Evolutionary conservation across 441 rosid species (phyloP).

Genomic region (Populus hybrid): DNA sequence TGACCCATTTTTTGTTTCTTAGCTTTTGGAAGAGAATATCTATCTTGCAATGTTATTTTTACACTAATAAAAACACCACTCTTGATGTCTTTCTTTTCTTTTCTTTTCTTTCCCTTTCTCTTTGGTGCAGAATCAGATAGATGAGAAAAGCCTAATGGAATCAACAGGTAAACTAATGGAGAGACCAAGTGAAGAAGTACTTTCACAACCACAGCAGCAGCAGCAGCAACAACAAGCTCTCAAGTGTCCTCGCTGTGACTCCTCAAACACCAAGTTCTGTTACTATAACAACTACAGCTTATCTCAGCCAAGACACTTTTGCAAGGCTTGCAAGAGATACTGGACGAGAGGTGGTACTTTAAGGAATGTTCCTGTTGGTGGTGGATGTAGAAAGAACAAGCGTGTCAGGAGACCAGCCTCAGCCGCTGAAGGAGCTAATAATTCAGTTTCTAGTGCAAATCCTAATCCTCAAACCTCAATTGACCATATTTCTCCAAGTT

Average conservation of each 20-base stretch:
- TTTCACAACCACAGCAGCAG: constrained; percentile 15
- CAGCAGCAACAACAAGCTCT: constrained; percentile 44
- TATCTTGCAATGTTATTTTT: constrained; percentile 29
- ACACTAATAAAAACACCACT: constrained; percentile 25
- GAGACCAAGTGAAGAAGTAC: constrained; percentile 31
- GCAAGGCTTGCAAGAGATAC: constrained; percentile 72
- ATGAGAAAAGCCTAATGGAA: constrained; percentile 45
- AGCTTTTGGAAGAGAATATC: constrained; percentile 60
- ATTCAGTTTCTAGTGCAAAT: constrained; percentile 29
- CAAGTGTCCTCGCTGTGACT: constrained; percentile 67
- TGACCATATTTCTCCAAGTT: constrained; percentile 33
- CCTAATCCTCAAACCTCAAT: constrained; percentile 34
- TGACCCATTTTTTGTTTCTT: constrained; percentile 61
- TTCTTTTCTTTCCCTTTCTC: constrained; percentile 6
- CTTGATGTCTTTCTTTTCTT: constrained; percentile 23
- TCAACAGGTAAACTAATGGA: constrained; percentile 46
- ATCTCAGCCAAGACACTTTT: constrained; percentile 68
- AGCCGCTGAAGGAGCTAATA: constrained; percentile 17
- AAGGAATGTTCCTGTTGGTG: constrained; percentile 68
- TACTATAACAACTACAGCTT: constrained; percentile 77
- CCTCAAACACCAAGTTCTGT: constrained; percentile 71
- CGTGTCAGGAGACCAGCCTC: constrained; percentile 46
- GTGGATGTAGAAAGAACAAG: constrained; percentile 71
- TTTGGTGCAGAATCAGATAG: constrained; percentile 33
- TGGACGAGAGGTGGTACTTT: constrained; percentile 75